These are phyloP conservation scores for Dictyostelium intermedium DNA, from an alignment of 78 protist genomes.

Conservation along the genomic window DNA sequence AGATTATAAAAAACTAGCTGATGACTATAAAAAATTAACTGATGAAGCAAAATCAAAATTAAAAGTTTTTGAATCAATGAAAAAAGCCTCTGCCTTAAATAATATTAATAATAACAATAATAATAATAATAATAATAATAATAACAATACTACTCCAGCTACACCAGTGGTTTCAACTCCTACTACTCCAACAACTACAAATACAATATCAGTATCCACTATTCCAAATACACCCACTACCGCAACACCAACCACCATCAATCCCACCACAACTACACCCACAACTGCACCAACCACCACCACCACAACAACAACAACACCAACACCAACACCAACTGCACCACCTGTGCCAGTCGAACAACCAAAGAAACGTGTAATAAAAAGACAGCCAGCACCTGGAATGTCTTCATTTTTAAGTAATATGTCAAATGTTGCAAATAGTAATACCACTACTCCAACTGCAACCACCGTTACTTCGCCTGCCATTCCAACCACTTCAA, in stretches of 20 bases:
- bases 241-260: too few species aligned
- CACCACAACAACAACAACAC: neutral
- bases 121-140: neutral
- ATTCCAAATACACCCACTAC: neutral
- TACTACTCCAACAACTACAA: neutral
- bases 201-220: neutral
- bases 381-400: neutral
- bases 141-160: neutral
- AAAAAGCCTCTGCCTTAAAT: neutral
- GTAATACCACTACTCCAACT: neutral
- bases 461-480: neutral
- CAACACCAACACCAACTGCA: neutral
- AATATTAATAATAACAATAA: neutral
- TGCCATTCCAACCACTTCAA: neutral
- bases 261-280: neutral
- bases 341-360: neutral
- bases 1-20: neutral
- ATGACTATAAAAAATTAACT: slow-evolving; percentile 23
- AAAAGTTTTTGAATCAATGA: slow-evolving; percentile 13
- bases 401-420: neutral
- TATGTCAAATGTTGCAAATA: neutral
- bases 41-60: slow-evolving; percentile 25
- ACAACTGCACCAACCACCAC: neutral
- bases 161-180: neutral
- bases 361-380: neutral